These are phyloP conservation scores for Hypoxylon crocopeplum DNA, from an alignment of 495 filamentous ascomycete genomes.

Conservation along the genomic window DNA sequence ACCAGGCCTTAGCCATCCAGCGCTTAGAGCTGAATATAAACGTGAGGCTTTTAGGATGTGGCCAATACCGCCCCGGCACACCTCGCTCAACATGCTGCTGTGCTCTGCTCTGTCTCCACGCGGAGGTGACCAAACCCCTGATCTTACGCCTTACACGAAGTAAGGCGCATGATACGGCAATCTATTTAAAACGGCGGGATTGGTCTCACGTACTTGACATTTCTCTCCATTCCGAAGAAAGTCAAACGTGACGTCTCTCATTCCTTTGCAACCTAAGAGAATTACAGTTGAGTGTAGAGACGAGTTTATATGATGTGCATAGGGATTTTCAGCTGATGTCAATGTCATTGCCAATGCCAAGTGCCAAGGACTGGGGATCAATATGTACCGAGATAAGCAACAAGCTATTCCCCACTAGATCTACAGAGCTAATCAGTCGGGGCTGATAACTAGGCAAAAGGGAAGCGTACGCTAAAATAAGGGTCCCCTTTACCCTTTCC, in stretches of 20 bases:
- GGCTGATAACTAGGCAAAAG: neutral
- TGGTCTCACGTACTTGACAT: constrained; percentile 1
- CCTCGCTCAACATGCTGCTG: constrained; percentile 23
- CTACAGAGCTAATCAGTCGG: neutral
- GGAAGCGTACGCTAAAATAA: too few species aligned
- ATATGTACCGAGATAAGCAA: too few species aligned
- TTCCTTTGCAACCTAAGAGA: too few species aligned
- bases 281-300: too few species aligned
- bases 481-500: too few species aligned
- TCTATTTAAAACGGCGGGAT: constrained; percentile 22
- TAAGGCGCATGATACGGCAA: constrained; percentile 9
- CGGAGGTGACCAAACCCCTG: constrained; percentile 2
- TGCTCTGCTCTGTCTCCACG: neutral
- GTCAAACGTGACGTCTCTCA: too few species aligned
- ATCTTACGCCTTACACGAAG: constrained; percentile 9
- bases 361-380: too few species aligned
- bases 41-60: neutral
- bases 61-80: constrained; percentile 3
- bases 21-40: neutral
- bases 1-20: too few species aligned
- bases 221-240: neutral
- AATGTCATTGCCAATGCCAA: too few species aligned
- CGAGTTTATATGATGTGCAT: too few species aligned
- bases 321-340: neutral
- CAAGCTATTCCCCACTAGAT: too few species aligned